Conservation (phyloP, 2,329 filamentous ascomycete genomes). For the Pleomassaria siparia region DNA sequence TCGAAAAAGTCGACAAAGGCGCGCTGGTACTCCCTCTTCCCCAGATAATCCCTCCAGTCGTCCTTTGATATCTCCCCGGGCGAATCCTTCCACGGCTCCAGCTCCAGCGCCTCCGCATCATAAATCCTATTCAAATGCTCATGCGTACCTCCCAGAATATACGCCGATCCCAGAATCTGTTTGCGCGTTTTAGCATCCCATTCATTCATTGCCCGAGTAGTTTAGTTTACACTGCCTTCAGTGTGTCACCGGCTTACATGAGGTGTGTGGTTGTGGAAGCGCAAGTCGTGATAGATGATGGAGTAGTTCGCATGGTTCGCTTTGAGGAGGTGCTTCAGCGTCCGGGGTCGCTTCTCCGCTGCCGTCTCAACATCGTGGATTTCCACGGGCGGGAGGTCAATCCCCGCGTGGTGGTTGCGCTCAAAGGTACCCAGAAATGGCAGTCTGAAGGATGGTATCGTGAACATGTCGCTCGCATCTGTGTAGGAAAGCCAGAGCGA, state of each 20-base stretch:
- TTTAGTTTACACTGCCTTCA: slow-evolving; percentile 17
- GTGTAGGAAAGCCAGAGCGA: background rate
- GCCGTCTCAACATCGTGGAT: slow-evolving; percentile 79
- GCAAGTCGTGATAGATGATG: slow-evolving; percentile 73
- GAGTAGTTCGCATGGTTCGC: slow-evolving; percentile 91
- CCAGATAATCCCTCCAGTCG: slow-evolving; percentile 86
- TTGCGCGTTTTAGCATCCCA: slow-evolving; percentile 32
- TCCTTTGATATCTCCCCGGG: slow-evolving; percentile 78
- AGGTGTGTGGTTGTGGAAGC: slow-evolving; percentile 80
- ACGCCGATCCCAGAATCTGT: slow-evolving; percentile 77
- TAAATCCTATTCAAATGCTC: slow-evolving; percentile 79
- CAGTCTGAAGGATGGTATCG: slow-evolving; percentile 20
- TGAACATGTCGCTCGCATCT: slow-evolving; percentile 13
- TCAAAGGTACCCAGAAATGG: slow-evolving; percentile 6
- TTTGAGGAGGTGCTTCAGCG: slow-evolving; percentile 85
- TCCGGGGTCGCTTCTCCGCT: slow-evolving; percentile 75
- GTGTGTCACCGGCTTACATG: slow-evolving; percentile 63
- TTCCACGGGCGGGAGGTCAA: slow-evolving; percentile 66
- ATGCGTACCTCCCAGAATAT: slow-evolving; percentile 75
- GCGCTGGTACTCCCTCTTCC: slow-evolving; percentile 79
- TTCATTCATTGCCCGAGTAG: too few species aligned
- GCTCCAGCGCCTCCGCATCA: slow-evolving; percentile 68
- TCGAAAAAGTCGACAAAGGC: slow-evolving; percentile 96
- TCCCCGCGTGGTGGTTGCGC: slow-evolving; percentile 26
- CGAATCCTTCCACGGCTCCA: slow-evolving; percentile 81